A percentile compares a stretch with the other conserved stretches of the same genome.
Evolutionary conservation across 139 green algal genomes (phyloP).

Genomic region (Closterium sp.): DNA sequence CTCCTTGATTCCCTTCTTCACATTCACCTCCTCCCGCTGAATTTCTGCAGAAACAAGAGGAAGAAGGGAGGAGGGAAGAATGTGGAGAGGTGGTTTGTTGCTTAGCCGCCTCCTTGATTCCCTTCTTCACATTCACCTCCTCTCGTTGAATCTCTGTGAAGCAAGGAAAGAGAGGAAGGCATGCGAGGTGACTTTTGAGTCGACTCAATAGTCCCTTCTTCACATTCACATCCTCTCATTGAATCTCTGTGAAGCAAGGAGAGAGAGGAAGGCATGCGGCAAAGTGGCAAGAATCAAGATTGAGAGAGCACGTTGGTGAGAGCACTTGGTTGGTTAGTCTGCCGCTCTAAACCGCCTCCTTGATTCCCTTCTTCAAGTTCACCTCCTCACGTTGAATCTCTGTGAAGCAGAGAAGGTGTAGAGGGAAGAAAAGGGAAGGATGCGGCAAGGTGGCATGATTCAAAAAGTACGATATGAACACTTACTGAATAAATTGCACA

Average conservation of each 20-base stretch:
- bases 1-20: conserved; percentile 55
- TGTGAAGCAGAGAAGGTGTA: neutral
- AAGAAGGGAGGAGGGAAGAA: neutral
- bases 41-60: conserved; percentile 34
- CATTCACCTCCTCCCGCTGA: conserved; percentile 49
- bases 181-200: no score
- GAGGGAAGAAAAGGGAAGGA: no score
- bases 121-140: conserved; percentile 51
- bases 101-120: conserved; percentile 50
- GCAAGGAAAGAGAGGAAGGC: neutral
- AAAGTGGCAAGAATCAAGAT: no score
- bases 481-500: no score
- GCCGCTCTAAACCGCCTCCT: conserved; percentile 18
- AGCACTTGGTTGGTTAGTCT: no score
- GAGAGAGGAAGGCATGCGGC: neutral
- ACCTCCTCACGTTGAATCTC: conserved; percentile 53
- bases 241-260: no score
- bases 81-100: no score
- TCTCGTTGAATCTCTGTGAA: conserved; percentile 49
- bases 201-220: no score
- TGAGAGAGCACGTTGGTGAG: no score
- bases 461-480: no score
- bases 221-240: no score
- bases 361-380: conserved; percentile 53
- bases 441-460: no score